Percentiles rank a stretch among this genome's conserved stretches.
Conservation (phyloP, 768 basidiomycete genomes). For the Kwoniella newhampshirensis region DNA sequence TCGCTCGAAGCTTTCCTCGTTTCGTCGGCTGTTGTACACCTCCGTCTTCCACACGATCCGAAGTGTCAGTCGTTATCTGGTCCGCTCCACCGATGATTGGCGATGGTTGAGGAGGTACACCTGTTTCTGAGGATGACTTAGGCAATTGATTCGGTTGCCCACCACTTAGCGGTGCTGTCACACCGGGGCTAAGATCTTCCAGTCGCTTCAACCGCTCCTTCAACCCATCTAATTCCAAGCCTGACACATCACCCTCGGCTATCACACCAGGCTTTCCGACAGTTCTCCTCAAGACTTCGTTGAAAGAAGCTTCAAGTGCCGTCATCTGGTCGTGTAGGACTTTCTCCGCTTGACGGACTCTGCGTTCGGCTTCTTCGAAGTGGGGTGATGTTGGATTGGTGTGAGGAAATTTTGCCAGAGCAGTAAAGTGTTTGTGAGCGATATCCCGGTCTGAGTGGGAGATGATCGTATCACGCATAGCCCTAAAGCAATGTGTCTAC, state of each 20-base stretch:
- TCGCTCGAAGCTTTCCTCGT: not conserved
- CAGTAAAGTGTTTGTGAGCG: slow-evolving; percentile 10
- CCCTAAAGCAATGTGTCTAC: slow-evolving; percentile 13
- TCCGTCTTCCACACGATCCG: too few species aligned
- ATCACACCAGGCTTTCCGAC: slow-evolving; percentile 6
- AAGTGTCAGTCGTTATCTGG: too few species aligned
- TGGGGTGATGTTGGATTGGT: slow-evolving; percentile 5
- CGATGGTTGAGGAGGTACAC: not conserved
- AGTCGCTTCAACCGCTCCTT: slow-evolving; percentile 18
- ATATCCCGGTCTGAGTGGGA: slow-evolving; percentile 18
- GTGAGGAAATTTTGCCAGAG: slow-evolving; percentile 5
- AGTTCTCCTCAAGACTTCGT: slow-evolving; percentile 15
- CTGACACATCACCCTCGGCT: slow-evolving; percentile 7
- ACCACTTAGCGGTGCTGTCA: not conserved
- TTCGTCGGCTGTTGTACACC: too few species aligned
- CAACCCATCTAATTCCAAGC: slow-evolving; percentile 18
- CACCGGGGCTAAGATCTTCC: slow-evolving; percentile 5
- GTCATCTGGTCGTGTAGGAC: slow-evolving; percentile 12
- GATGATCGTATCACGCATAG: slow-evolving; percentile 23
- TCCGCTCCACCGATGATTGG: not conserved
- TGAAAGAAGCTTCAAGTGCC: slow-evolving; percentile 7
- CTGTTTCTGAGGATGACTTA: not conserved
- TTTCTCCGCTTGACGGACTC: slow-evolving; percentile 13
- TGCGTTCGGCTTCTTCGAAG: slow-evolving; percentile 19
- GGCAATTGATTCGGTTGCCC: not conserved